A percentile compares a stretch with the other conserved stretches of the same genome.
Evolutionary conservation across 768 basidiomycete genomes (phyloP).

Genomic region (Phallus indusiatus): DNA sequence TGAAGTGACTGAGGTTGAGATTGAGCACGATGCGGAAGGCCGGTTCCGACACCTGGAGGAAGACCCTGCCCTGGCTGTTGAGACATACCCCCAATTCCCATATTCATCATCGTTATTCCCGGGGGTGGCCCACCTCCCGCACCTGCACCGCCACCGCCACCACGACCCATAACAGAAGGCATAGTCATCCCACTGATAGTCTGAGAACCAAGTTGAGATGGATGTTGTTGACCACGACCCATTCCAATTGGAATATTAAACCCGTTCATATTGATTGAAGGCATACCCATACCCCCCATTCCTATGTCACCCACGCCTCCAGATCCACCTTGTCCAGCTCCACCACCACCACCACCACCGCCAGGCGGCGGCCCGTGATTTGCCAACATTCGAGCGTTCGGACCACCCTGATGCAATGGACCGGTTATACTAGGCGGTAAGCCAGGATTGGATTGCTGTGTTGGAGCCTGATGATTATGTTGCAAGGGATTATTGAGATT

Average conservation of each 20-base stretch:
- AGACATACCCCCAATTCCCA: constrained; percentile 30
- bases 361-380: background rate
- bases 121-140: background rate
- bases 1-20: constrained; percentile 22
- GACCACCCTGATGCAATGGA: background rate
- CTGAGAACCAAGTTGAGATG: background rate
- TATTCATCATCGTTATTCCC: background rate
- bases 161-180: background rate
- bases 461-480: constrained; percentile 20
- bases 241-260: background rate
- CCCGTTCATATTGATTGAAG: background rate
- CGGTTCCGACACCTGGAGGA: background rate
- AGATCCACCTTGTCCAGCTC: background rate
- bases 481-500: constrained; percentile 18
- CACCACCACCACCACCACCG: background rate
- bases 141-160: background rate
- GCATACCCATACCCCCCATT: background rate
- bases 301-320: background rate
- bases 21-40: constrained; percentile 5
- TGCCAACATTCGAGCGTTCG: constrained; percentile 5
- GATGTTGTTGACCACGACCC: background rate
- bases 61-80: constrained; percentile 24
- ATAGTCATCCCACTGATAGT: background rate
- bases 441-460: background rate
- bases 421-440: constrained; percentile 1